A percentile compares a stretch with the other conserved stretches of the same genome.
Conservation (phyloP, 345 rosid genomes). For the Microthlaspi erraticum region DNA sequence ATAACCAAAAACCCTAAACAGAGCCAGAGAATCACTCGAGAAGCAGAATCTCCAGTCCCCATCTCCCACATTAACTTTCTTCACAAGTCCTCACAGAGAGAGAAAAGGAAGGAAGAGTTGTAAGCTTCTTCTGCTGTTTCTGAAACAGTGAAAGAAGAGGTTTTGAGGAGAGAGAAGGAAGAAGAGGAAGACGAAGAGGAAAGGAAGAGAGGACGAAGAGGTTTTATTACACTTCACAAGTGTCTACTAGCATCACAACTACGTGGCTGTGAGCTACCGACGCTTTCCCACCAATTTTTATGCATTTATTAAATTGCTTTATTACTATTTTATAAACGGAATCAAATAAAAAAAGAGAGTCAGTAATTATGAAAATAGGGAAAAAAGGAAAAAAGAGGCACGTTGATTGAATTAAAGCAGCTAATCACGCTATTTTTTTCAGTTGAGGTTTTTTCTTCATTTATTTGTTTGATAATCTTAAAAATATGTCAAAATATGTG, state of each 20-base stretch:
- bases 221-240: constrained; percentile 49
- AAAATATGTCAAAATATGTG: no score
- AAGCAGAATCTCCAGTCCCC: constrained; percentile 50
- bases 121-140: constrained; percentile 2
- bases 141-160: constrained; percentile 17
- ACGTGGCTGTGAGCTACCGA: constrained; percentile 55
- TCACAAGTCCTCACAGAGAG: constrained; percentile 14
- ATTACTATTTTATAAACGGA: not conserved
- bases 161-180: constrained; percentile 4
- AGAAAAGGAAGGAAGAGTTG: not conserved
- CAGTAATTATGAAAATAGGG: constrained; percentile 32
- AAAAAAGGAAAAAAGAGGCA: constrained; percentile 11
- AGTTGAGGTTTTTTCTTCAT: not conserved
- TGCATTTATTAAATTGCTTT: constrained; percentile 20
- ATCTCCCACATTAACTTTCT: constrained; percentile 45
- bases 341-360: not conserved
- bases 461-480: not conserved
- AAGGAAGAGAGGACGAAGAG: constrained; percentile 37
- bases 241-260: constrained; percentile 48
- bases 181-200: constrained; percentile 30
- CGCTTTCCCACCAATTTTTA: constrained; percentile 45
- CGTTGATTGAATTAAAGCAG: constrained; percentile 44
- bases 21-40: constrained; percentile 50
- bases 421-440: constrained; percentile 42
- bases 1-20: constrained; percentile 51